Conservation (phyloP, 2,329 filamentous ascomycete species). For the Colletotrichum lindemuthianum region DNA sequence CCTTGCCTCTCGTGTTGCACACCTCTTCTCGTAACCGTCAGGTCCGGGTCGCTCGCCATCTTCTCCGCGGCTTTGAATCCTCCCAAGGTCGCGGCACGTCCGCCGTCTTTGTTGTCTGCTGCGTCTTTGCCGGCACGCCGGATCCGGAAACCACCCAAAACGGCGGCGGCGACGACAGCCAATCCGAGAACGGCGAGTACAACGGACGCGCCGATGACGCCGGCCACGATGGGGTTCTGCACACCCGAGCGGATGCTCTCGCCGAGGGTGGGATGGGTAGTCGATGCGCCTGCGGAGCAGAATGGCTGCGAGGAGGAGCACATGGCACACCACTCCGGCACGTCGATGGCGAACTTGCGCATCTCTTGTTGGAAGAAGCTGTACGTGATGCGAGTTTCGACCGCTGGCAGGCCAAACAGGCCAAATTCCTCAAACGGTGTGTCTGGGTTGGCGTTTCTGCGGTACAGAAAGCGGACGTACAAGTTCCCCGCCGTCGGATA, state of each 20-base stretch:
- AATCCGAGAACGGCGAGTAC: constrained; percentile 49
- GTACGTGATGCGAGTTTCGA: constrained; percentile 49
- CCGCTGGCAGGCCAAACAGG: constrained; percentile 52
- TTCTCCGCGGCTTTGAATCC: constrained; percentile 59
- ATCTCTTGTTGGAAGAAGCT: constrained; percentile 51
- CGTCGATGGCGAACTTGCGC: constrained; percentile 45
- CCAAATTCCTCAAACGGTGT: constrained; percentile 49
- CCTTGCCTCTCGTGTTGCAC: constrained; percentile 56
- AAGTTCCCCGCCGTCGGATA: constrained; percentile 52
- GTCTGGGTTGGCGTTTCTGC: constrained; percentile 54
- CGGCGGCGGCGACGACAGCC: constrained; percentile 44
- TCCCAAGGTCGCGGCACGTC: constrained; percentile 39
- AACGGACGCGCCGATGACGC: constrained; percentile 57
- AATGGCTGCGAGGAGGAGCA: constrained; percentile 51
- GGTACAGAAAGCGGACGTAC: constrained; percentile 67
- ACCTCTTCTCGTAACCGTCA: constrained; percentile 48
- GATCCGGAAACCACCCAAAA: constrained; percentile 48
- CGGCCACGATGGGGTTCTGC: constrained; percentile 51
- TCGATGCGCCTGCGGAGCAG: constrained; percentile 43
- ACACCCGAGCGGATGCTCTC: constrained; percentile 3
- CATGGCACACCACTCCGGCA: constrained; percentile 55
- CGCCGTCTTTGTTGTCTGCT: constrained; percentile 18
- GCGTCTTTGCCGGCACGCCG: constrained; percentile 32
- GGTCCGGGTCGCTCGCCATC: constrained; percentile 55
- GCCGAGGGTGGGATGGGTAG: constrained; percentile 1